Evolutionary conservation across 2,329 filamentous ascomycete genomes (phyloP), one percentile per base, ranked within the genome.

Genomic region (Apiospora sp.): DNA sequence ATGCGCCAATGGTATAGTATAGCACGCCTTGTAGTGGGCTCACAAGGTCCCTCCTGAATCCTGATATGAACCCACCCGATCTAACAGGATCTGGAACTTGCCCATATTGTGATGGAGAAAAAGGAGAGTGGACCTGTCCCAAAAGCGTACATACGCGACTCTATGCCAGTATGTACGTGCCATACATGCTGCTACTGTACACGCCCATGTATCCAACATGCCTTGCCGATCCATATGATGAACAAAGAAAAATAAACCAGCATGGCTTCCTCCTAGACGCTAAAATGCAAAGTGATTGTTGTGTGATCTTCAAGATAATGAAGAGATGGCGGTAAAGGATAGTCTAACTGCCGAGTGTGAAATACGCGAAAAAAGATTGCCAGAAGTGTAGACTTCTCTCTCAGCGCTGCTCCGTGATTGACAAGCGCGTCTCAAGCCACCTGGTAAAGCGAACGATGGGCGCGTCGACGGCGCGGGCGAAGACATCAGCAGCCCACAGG

Each of bases 381-480:
- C 12, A 4, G 30, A 4, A 13, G 30, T 64, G 30, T 22, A 5
- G 7, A 5, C 2, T n/a, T 41, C 22, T 41, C 34, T 41, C 58
- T 41, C 19, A 64, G 19, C 34, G 58, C 58, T 64, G 19, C 19
- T 64, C 34, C 41, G 48, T 70, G 6, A 70, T 70, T 22, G 48
- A 51, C 12, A 48, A 43, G 7, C 49, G 48, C 19, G 27, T 80
- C 79, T 90, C 88, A 2, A 89, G 75, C 88, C 87, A 89, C 77
- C 86, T 89, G 27, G 88, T 86, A 75, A 91, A 87, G 76, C 83
- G 84, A 70, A 91, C 89, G 8, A 86, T 86, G 0, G 88, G 88
- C 69, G 85, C 84, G 75, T 91, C 89, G 22, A 91, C 85, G 2
- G 83, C 82, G 34, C 88, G 83, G 84, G 87, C 89, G 73, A 89